These are phyloP conservation scores for Rubia peregrina DNA, from an alignment of 305 asterid genomes.

Conservation along the genomic window DNA sequence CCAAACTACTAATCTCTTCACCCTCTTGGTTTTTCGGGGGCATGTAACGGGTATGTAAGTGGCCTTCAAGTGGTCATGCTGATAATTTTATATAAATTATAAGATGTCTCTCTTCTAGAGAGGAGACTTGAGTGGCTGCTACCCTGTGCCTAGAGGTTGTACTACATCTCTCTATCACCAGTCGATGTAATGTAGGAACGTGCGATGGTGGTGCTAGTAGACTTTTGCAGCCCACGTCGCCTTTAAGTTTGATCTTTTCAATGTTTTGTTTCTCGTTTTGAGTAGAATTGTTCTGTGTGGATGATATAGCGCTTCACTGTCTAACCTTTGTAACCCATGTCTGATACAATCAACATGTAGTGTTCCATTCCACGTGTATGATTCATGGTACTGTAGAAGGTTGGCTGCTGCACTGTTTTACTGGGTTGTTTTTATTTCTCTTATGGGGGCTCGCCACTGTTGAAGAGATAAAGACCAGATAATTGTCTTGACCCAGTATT, in stretches of 20 bases:
- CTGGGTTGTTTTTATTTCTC: neutral
- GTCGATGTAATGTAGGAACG: slow-evolving; percentile 44
- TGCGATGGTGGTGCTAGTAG: slow-evolving; percentile 53
- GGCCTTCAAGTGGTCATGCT: slow-evolving; percentile 32
- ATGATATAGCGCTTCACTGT: slow-evolving; percentile 4
- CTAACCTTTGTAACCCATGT: slow-evolving; percentile 18
- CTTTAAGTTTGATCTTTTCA: neutral
- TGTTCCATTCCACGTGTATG: neutral
- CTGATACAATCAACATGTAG: neutral
- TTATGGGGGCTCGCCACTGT: neutral
- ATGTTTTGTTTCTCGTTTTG: neutral
- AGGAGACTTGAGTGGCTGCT: slow-evolving; percentile 36
- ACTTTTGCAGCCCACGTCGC: slow-evolving; percentile 2
- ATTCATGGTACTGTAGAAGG: neutral
- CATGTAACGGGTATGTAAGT: slow-evolving; percentile 40
- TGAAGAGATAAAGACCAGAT: too few species aligned
- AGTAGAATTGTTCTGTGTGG: slow-evolving; percentile 6
- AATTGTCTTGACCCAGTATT: too few species aligned
- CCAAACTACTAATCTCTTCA: slow-evolving; percentile 62
- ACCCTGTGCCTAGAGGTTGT: slow-evolving; percentile 59
- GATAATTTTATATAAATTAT: slow-evolving; percentile 20
- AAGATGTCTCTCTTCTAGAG: slow-evolving; percentile 25
- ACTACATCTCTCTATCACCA: slow-evolving; percentile 32
- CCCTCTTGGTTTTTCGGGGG: slow-evolving; percentile 41
- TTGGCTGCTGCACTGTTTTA: neutral